A percentile compares a stretch with the other conserved stretches of the same genome.
phyloP scores from a whole-genome alignment of 768 basidiomycete species.

The Tylopilus cervinicoccineus region DNA sequence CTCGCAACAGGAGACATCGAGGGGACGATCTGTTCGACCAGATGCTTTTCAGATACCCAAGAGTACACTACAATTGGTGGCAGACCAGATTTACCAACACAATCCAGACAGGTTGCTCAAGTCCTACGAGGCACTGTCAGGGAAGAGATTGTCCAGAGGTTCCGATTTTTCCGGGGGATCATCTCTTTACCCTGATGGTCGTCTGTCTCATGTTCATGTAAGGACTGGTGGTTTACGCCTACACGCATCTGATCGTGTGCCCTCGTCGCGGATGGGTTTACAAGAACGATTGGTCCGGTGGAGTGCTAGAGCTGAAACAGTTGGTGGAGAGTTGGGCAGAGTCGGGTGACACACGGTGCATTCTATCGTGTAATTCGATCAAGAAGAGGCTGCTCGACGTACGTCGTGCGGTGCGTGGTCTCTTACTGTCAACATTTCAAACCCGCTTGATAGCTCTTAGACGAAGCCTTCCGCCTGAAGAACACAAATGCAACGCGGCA shows the following conservation, averaged over 20 bases:
- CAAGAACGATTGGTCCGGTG: constrained; percentile 6
- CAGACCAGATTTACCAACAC: background rate
- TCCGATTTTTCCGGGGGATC: constrained; percentile 23
- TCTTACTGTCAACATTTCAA: background rate
- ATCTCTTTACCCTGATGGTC: background rate
- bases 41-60: constrained; percentile 12
- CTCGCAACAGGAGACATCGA: background rate
- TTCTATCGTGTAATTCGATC: constrained; percentile 11
- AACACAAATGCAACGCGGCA: constrained; percentile 24
- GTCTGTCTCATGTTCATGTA: constrained; percentile 8
- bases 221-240: constrained; percentile 29
- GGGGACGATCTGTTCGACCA: background rate
- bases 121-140: constrained; percentile 13
- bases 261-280: constrained; percentile 8
- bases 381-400: constrained; percentile 12
- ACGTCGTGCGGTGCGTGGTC: constrained; percentile 14
- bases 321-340: constrained; percentile 8
- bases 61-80: constrained; percentile 23
- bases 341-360: constrained; percentile 4
- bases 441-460: constrained; percentile 12
- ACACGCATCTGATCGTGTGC: constrained; percentile 24
- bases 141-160: constrained; percentile 7
- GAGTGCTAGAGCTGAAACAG: constrained; percentile 7
- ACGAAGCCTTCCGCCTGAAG: constrained; percentile 1
- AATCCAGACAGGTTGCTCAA: constrained; percentile 4